Evolutionary conservation across 768 basidiomycete species (phyloP).

Genomic region (Tulasnella sp.): DNA sequence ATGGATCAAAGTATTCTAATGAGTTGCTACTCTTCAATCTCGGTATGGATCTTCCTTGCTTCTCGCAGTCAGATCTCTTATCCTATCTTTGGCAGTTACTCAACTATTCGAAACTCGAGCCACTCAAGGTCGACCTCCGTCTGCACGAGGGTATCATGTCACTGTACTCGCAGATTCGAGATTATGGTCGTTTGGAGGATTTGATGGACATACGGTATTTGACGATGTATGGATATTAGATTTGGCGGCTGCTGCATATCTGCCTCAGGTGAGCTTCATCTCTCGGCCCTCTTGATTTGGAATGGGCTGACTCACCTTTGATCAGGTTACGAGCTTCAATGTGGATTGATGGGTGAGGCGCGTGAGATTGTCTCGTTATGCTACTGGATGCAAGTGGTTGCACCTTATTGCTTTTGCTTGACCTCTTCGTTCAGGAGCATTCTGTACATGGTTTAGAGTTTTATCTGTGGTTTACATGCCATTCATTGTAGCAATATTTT

Average conservation of each 20-base stretch:
- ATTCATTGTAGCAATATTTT: too few species aligned
- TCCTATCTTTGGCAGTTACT: constrained; percentile 41
- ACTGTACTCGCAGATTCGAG: constrained; percentile 72
- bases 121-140: constrained; percentile 53
- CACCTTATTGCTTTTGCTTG: background rate
- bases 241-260: constrained; percentile 72
- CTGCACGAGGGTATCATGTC: constrained; percentile 73
- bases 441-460: too few species aligned
- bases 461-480: too few species aligned
- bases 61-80: background rate
- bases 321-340: constrained; percentile 45
- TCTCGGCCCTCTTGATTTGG: background rate
- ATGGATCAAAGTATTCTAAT: constrained; percentile 52
- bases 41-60: constrained; percentile 34
- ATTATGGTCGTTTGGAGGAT: constrained; percentile 75
- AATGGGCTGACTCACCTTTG: background rate
- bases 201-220: constrained; percentile 43
- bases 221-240: constrained; percentile 82
- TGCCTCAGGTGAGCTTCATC: constrained; percentile 54
- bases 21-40: constrained; percentile 80
- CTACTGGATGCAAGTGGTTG: background rate
- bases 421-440: too few species aligned
- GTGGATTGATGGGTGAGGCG: constrained; percentile 26
- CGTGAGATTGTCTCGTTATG: background rate
- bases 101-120: constrained; percentile 69